A percentile compares a stretch with the other conserved stretches of the same genome.
Evolutionary conservation across 352 stramenopile species (phyloP).

Genomic region (Pythium scleroteichum): DNA sequence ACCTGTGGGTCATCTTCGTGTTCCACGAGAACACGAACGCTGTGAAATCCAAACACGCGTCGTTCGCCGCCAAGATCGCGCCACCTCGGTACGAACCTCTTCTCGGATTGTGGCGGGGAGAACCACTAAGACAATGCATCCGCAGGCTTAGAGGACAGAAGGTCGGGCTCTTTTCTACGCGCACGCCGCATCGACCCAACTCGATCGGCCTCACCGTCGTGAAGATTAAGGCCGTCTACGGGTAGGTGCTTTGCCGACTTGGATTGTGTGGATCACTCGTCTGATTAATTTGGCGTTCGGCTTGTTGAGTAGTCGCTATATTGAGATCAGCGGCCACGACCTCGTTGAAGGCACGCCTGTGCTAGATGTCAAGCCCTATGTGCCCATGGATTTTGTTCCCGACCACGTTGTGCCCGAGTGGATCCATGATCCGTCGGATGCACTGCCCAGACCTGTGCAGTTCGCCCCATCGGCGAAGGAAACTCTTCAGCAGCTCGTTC

Average conservation of each 20-base stretch:
- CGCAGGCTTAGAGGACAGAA: slow-evolving; percentile 70
- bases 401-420: slow-evolving; percentile 64
- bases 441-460: slow-evolving; percentile 44
- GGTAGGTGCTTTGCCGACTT: slow-evolving; percentile 29
- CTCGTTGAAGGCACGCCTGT: slow-evolving; percentile 97
- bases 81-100: slow-evolving; percentile 50
- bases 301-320: slow-evolving; percentile 40
- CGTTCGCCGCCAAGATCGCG: slow-evolving; percentile 81
- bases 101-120: not conserved
- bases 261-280: too few species aligned
- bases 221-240: slow-evolving; percentile 87
- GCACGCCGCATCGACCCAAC: slow-evolving; percentile 96
- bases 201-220: slow-evolving; percentile 92
- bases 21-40: slow-evolving; percentile 92
- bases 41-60: slow-evolving; percentile 44
- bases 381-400: slow-evolving; percentile 78
- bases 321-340: slow-evolving; percentile 93
- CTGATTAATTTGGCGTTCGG: not conserved
- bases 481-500: slow-evolving; percentile 43
- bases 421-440: slow-evolving; percentile 62
- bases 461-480: slow-evolving; percentile 48
- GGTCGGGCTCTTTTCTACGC: slow-evolving; percentile 95
- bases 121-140: too few species aligned
- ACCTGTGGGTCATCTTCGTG: slow-evolving; percentile 91
- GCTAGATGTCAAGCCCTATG: slow-evolving; percentile 98